A percentile compares a stretch with the other conserved stretches of the same genome.
Evolutionary conservation across 257 asterid species (phyloP).

Genomic region (Avicennia marina): DNA sequence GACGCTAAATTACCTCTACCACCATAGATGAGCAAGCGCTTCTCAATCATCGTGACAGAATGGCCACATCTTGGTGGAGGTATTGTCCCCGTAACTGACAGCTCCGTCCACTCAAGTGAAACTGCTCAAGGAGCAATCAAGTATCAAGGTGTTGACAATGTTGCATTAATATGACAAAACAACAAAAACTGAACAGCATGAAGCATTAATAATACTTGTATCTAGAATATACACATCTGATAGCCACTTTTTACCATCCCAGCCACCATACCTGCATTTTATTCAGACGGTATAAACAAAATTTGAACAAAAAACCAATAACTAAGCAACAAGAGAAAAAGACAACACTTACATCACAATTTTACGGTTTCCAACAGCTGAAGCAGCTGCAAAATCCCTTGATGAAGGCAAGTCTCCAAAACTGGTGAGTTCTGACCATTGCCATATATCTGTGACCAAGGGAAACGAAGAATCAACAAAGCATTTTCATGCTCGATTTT

Average conservation of each 20-base stretch:
- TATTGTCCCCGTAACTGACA: constrained; percentile 73
- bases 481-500: constrained; percentile 13
- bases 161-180: not conserved
- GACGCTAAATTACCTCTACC: constrained; percentile 72
- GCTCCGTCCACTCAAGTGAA: constrained; percentile 94
- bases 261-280: constrained; percentile 90
- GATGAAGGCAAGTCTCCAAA: constrained; percentile 97
- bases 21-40: constrained; percentile 91
- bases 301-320: constrained; percentile 17
- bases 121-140: constrained; percentile 43
- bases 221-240: constrained; percentile 87
- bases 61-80: constrained; percentile 99
- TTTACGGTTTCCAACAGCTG: constrained; percentile 88
- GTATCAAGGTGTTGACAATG: constrained; percentile 9
- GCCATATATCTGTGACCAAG: constrained; percentile 75
- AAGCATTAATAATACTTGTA: constrained; percentile 53
- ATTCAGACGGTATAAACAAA: constrained; percentile 15
- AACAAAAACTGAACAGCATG: not conserved
- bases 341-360: constrained; percentile 64
- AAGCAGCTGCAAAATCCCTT: constrained; percentile 95
- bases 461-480: constrained; percentile 12
- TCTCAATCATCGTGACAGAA: constrained; percentile 93
- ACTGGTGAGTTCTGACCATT: constrained; percentile 98
- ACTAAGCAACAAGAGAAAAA: constrained; percentile 4
- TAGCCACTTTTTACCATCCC: constrained; percentile 99